Conservation (phyloP, 1,284 basidiomycete genomes). For the Mycena citricolor region DNA sequence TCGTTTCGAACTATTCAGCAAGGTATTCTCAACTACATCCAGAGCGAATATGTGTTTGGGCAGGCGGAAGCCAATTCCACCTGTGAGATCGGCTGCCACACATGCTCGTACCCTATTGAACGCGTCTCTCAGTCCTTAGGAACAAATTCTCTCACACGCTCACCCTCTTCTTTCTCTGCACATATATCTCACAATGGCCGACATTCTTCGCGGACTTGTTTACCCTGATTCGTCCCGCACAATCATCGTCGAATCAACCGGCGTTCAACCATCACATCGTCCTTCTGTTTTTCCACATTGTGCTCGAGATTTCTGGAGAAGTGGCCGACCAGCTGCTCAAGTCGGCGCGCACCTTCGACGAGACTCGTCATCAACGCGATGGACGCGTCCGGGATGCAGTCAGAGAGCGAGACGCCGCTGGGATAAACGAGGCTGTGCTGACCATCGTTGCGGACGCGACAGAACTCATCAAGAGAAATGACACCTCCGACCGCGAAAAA, state of each 20-base stretch:
- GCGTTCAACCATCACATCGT: conserved; percentile 80
- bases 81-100: conserved; percentile 52
- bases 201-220: conserved; percentile 81
- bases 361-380: conserved; percentile 76
- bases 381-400: conserved; percentile 86
- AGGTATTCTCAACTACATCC: conserved; percentile 71
- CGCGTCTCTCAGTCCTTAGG: conserved; percentile 64
- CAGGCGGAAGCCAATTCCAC: conserved; percentile 69
- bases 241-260: conserved; percentile 44
- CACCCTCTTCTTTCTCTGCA: conserved; percentile 90
- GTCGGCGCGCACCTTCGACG: conserved; percentile 72
- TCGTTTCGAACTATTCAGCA: conserved; percentile 71
- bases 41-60: conserved; percentile 77
- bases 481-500: conserved; percentile 48
- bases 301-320: conserved; percentile 91
- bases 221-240: conserved; percentile 63
- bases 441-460: conserved; percentile 79
- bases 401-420: conserved; percentile 82
- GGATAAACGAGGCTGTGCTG: conserved; percentile 87
- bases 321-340: conserved; percentile 90
- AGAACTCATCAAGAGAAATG: conserved; percentile 50
- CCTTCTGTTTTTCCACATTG: conserved; percentile 82
- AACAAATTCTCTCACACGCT: conserved; percentile 99
- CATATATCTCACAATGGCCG: conserved; percentile 83
- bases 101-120: conserved; percentile 17